Evolutionary conservation across 2,329 filamentous ascomycete genomes (phyloP), one percentile per base, ranked within the genome.

Genomic region (Clarireedia homoeocarpa): DNA sequence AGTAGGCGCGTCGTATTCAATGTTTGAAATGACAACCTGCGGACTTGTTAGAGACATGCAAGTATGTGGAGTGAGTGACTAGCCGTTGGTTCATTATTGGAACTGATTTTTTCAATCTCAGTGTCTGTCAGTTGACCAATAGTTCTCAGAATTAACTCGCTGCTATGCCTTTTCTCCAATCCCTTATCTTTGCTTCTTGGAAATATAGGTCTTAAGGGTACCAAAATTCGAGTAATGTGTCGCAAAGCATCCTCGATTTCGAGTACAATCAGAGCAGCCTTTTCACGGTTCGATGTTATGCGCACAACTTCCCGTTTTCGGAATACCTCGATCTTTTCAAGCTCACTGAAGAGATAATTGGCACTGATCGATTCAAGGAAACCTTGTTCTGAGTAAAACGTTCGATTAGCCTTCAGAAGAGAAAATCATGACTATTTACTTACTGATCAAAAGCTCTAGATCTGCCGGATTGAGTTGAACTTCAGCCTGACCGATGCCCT

Each of bases 401-500:
- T 58, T 26, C 39, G 2, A 48, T 53, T 55, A 57, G 56, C 48
- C 49, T 20, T 23, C 3, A 23, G 9, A 26, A 20, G 39, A n/a
- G 7, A 50, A n/a, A 47, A 4, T 10, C 27, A 7, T 15, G 38
- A 23, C 2, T 12, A 10, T 17, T 38, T 26, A 58, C 66, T 57
- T 60, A 70, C 68, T 58, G 1, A 64, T 42, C 6, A 70, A 52
- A 50, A 68, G 59, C 10, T 67, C 65, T 15, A 69, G 56, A 39
- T 69, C 61, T 26, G 51, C 49, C 5, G 45, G 27, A 9, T 48
- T 49, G 27, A 70, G n/a, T 45, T 63, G 34, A 44, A 70, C 40
- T 40, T 71, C 67, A 45, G 67, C 61, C 53, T 67, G 62, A 9
- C 69, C 69, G 48, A 69, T 58, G 6, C 61, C 61, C 4, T 66